Base-by-base conservation (phyloP, 495 filamentous ascomycete species). In the Podospora anserina region DNA sequence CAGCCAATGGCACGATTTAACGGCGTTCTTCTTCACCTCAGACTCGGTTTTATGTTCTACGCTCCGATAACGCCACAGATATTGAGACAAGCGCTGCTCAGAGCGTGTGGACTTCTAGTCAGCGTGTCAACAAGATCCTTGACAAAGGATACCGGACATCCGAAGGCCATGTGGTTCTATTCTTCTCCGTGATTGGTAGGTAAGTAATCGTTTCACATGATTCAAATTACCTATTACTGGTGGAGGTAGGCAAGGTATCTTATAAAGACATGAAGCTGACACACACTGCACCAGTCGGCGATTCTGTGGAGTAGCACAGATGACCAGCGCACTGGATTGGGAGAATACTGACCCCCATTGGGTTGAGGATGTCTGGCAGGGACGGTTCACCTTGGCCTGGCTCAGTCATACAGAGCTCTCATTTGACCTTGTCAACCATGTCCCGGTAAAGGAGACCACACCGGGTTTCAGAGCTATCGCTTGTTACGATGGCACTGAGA, bases 121-220 rank as follows among this genome's bases (percentile, higher is more conserved):
- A 62, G 18, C 60, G 60, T 16, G 60, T 62, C 23, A 62, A 62
- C 27, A 62, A 62, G 27, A 62, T 62, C 23, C 60, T 62, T n/a
- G 30, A 62, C 30, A 62, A 62, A n/a, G 60, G 60, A 7, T 62
- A 32, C 18, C 20, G 18, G 16, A 11, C 30, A 5, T 62, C 60
- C 4, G 18, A 16, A 20, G 60, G 60, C 2, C 5, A 32, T 5
- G 60, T 62, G 4, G 60, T 62, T 11, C 30, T 62, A 5, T 62
- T 62, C 30, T 62, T 62, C 27, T 62, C 60, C 5, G 60, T 62
- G 9, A 28, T 62, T 5, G 16, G 5, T 3, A 62, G 60, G 60
- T 62, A 27, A 28, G 60, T 30, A 20, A 20, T 62, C 23, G 23
- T 23, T 1, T 23, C 23, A 23, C 23, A 23, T 23, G 23, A 23